Evolutionary conservation across 371 early-diverging fungal species (phyloP), one percentile per base, ranked within the genome.

Genomic region (Rhizopus microsporus): DNA sequence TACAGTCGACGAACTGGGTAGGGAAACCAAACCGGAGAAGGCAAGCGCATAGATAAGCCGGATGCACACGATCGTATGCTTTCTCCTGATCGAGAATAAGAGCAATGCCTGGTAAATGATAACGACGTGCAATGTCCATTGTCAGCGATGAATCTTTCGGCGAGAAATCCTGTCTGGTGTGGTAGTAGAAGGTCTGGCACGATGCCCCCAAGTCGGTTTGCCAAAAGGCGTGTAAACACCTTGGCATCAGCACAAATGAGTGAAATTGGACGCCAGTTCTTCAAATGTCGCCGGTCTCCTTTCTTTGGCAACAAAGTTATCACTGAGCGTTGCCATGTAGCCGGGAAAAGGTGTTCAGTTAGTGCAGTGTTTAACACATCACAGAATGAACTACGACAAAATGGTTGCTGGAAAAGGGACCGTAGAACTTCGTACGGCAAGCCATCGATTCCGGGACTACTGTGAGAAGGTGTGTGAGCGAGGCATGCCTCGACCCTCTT

Each of bases 161-260:
- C 49, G 4, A 64, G 5, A 47, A 64, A 64, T 0, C 65, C 65
- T 5, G 59, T 46, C 46, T 59, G 65, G 13, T 34, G 48, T 13
- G 6, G 30, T 7, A 13, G 7, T 43, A 43, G 8, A 8, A 43
- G 44, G 13, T 43, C 13, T 13, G 44, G 44, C 17, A 43, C 13
- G 44, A 43, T 7, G 13, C 7, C 13, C 8, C 15, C 15, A 15
- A 43, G 12, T 3, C 44, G 8, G 5, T 7, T 43, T 12, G 44
- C 44, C n/a, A 50, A 33, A 4, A 50, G 10, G 10, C 34, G 9
- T 7, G 50, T 50, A 13, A 32, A 50, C 9, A 50, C 4, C 33
- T 50, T 50, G 5, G 50, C 50, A 50, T 50, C 50, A 3, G 50
- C n/a, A n/a, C n/a, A 12, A 32, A 50, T 50, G 9, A 33, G 13